Base-by-base conservation (phyloP, 2,329 filamentous ascomycete genomes). In the Pseudogymnoascus sp. region DNA sequence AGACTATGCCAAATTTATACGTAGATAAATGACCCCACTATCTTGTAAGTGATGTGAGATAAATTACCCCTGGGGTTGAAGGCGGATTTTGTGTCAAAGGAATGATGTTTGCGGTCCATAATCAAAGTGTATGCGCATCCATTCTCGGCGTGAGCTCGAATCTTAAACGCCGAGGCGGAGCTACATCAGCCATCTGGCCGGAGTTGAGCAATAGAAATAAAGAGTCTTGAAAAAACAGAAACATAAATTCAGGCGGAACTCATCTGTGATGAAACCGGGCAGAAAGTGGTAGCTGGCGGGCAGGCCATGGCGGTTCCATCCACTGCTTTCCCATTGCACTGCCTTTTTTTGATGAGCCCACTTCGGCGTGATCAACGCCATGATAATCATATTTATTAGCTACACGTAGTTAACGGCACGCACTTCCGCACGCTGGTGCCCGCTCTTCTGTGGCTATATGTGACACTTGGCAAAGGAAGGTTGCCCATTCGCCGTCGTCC, bases 1-100 rank as follows among this genome's bases (percentile, higher is more conserved):
- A 66, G 57, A 63, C 54, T 58, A 67, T 62, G 61, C 67, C 65
- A 70, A 61, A 69, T 68, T 66, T 63, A 66, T 57, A 35, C 63
- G 64, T 57, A 64, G 58, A 59, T 64, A 54, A 58, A 36, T 57
- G 28, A 50, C 59, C 28, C 35, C 62, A 38, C 50, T 38, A 38
- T 18, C 43, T 50, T 64, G 60, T 61, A 59, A 36, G n/a, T 60
- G 58, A 37, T 33, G 62, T 63, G 63, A 64, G 62, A 61, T 65
- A 65, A 36, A 65, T 65, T 64, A 58, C 61, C 61, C 65, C 61
- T 64, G 60, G 60, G 66, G 63, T 64, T 60, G 30, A 60, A 58
- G 54, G 54, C 62, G 33, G 33, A 59, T 59, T 59, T 60, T 57
- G 60, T 57, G 65, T 28, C 12, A 18, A 6, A 33, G 18, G 28